A percentile compares a stretch with the other conserved stretches of the same genome.
phyloP scores from a whole-genome alignment of 371 early-diverging fungal species.

The Entomophthora muscae region DNA sequence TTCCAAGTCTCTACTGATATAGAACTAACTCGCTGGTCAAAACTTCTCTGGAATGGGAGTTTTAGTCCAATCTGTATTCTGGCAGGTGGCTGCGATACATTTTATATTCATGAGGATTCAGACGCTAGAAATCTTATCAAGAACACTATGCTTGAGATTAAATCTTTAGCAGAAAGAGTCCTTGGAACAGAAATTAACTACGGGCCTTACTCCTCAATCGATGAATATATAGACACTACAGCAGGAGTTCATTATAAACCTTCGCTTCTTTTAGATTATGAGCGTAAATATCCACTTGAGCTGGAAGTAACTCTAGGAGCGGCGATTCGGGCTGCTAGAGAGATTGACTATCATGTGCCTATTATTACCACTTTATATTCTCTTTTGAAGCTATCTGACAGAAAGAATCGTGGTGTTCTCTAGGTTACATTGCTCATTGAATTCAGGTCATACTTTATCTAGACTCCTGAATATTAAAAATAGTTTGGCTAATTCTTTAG shows the following conservation, averaged over 20 bases:
- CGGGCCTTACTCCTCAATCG: slow-evolving; percentile 21
- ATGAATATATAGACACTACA: slow-evolving; percentile 26
- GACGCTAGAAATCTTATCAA: slow-evolving; percentile 25
- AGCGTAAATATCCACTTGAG: slow-evolving; percentile 39
- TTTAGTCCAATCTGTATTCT: slow-evolving; percentile 36
- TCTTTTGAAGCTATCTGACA: not conserved
- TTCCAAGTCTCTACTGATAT: slow-evolving; percentile 31
- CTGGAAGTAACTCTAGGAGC: slow-evolving; percentile 41
- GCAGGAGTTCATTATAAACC: slow-evolving; percentile 33
- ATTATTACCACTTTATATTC: not conserved
- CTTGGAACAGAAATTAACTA: slow-evolving; percentile 14
- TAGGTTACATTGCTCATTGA: no score
- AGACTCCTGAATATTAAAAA: no score
- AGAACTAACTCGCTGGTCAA: slow-evolving; percentile 59
- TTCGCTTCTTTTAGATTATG: slow-evolving; percentile 43
- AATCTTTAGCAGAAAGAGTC: slow-evolving; percentile 26
- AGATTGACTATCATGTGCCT: not conserved
- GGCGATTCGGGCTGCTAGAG: slow-evolving; percentile 33
- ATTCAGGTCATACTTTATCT: no score
- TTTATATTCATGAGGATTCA: slow-evolving; percentile 30
- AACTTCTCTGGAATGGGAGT: slow-evolving; percentile 45
- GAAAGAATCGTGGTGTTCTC: not conserved
- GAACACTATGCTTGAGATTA: slow-evolving; percentile 39
- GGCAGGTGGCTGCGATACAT: slow-evolving; percentile 38
- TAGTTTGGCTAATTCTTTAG: no score